Conservation (phyloP, 176 grass and related monocot species). For the Ensete ventricosum region DNA sequence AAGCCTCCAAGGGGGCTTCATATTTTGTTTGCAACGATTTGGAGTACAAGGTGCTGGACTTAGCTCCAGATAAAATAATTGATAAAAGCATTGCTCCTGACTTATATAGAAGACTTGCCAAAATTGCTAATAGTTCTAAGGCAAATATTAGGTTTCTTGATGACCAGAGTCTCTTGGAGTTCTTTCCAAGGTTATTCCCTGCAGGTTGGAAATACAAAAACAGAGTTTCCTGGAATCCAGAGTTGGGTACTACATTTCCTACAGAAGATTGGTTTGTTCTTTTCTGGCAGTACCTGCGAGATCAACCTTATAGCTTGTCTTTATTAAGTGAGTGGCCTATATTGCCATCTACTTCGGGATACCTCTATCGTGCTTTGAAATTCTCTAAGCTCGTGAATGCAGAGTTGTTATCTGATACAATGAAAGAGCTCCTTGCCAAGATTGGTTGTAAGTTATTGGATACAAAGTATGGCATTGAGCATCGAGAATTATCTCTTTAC, state of each 20-base stretch:
- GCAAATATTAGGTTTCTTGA: slow-evolving; percentile 64
- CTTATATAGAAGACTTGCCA: slow-evolving; percentile 48
- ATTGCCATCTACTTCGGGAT: slow-evolving; percentile 77
- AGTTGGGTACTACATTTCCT: slow-evolving; percentile 37
- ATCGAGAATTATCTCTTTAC: slow-evolving; percentile 54
- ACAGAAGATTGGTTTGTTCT: slow-evolving; percentile 69
- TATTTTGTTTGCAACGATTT: slow-evolving; percentile 69
- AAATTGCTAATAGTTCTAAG: slow-evolving; percentile 47
- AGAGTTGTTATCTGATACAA: slow-evolving; percentile 48
- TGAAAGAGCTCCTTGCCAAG: slow-evolving; percentile 55
- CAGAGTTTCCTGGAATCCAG: slow-evolving; percentile 67
- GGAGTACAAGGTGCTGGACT: slow-evolving; percentile 66
- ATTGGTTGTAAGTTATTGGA: slow-evolving; percentile 86
- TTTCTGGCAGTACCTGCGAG: slow-evolving; percentile 78
- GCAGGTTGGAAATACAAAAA: slow-evolving; percentile 69
- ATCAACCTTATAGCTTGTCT: slow-evolving; percentile 55
- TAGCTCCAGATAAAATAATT: slow-evolving; percentile 62
- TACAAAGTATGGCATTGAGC: slow-evolving; percentile 42
- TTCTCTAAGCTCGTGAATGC: slow-evolving; percentile 73
- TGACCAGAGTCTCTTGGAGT: slow-evolving; percentile 53
- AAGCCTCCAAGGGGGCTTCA: slow-evolving; percentile 25
- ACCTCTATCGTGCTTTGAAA: slow-evolving; percentile 57
- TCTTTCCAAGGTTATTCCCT: slow-evolving; percentile 75
- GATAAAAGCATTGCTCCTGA: slow-evolving; percentile 54
- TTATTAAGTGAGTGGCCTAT: slow-evolving; percentile 87